Evolutionary conservation across 768 basidiomycete species (phyloP), one percentile per base, ranked within the genome.

Genomic region (Pholiota microspora): DNA sequence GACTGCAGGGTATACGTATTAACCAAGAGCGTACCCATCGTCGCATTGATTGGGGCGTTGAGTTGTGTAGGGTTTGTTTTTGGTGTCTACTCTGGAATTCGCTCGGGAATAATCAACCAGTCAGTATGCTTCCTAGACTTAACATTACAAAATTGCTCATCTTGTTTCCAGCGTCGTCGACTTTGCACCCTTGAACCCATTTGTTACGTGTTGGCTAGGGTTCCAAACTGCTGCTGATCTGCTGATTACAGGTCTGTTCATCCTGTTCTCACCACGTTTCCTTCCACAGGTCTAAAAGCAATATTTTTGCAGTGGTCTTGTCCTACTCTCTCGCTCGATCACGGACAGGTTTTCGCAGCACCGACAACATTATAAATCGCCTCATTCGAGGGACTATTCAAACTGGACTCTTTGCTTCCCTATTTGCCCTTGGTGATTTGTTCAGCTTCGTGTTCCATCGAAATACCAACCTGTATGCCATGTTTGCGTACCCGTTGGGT

Each of bases 361-460:
- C 77, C 7, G 80, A 84, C 55, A 76, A 70, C 0, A 69, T 82
- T 49, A 76, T 82, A 56, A 79, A 80, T 52, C 76, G 78, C 34
- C 69, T 82, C 2, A 82, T 82, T 59, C 78, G 78, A 48, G 80
- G 80, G 31, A 79, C 81, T 2, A 65, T 82, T 34, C 80, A 82
- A 55, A 82, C 82, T 4, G 81, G 82, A 44, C 59, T 80, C 8
- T 81, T 82, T 55, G 77, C 75, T n/a, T 75, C 77, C 0, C 61
- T 80, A 2, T 80, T 83, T 45, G 79, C 82, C 13, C 56, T 81
- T 29, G 77, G 71, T 1, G 79, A 82, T 61, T 62, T 83, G 12
- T 73, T 80, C 52, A 69, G 66, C 24, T 73, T 74, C 56, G 55
- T 70, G n/a, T 61, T 76, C 7, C 62, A 72, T 44, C 63, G 67